Evolutionary conservation across 2,329 filamentous ascomycete species (phyloP).

Genomic region (Bipolaris cookei): DNA sequence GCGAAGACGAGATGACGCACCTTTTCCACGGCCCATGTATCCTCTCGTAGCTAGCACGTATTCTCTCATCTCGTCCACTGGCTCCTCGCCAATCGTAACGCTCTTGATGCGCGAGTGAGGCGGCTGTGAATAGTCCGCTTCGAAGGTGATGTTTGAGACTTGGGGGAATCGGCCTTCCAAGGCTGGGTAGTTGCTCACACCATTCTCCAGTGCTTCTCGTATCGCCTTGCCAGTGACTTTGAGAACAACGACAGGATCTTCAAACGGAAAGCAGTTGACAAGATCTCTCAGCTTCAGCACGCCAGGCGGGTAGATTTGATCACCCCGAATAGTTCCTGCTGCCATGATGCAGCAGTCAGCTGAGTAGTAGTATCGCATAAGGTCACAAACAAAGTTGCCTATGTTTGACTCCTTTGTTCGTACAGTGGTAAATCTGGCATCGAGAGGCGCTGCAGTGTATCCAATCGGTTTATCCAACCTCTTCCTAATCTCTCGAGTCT

Average conservation of each 20-base stretch:
- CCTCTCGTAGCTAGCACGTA: conserved; percentile 81
- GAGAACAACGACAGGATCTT: conserved; percentile 84
- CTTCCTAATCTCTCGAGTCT: conserved; percentile 75
- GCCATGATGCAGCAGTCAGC: conserved; percentile 87
- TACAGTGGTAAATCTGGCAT: conserved; percentile 85
- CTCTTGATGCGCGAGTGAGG: conserved; percentile 68
- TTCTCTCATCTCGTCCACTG: conserved; percentile 66
- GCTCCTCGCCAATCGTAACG: conserved; percentile 65
- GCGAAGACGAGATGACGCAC: conserved; percentile 12
- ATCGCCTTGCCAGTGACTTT: conserved; percentile 74
- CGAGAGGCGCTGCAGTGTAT: conserved; percentile 80
- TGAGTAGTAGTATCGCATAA: conserved; percentile 83
- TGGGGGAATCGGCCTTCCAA: conserved; percentile 85
- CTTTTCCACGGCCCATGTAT: conserved; percentile 86
- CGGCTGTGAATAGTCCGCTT: conserved; percentile 69
- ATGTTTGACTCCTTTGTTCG: conserved; percentile 79
- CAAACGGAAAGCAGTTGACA: conserved; percentile 90
- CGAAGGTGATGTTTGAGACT: conserved; percentile 80
- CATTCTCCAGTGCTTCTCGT: conserved; percentile 82
- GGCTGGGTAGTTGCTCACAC: conserved; percentile 79
- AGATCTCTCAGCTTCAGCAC: conserved; percentile 79
- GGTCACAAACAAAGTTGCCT: conserved; percentile 88
- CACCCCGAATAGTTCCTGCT: conserved; percentile 82
- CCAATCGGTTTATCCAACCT: conserved; percentile 81
- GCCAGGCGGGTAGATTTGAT: conserved; percentile 86